A percentile compares a stretch with the other conserved stretches of the same genome.
Conservation (phyloP, 2,329 filamentous ascomycete species). For the Gnomoniopsis sp. region DNA sequence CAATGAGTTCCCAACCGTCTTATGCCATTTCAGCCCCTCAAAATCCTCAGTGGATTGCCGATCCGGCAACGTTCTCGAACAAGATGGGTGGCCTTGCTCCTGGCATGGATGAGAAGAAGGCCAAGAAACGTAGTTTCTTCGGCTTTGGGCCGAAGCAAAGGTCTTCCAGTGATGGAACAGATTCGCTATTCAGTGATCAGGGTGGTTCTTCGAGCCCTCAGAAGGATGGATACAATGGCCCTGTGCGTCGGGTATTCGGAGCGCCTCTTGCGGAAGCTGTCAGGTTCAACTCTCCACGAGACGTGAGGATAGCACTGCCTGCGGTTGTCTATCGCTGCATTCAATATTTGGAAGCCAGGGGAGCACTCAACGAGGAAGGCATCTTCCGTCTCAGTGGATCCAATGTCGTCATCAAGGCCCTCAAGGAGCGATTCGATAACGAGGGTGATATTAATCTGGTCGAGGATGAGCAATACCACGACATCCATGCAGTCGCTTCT, state of each 20-base stretch:
- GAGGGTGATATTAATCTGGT: conserved; percentile 90
- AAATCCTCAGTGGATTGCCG: conserved; percentile 79
- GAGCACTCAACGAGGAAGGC: conserved; percentile 82
- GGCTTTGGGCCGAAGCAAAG: conserved; percentile 62
- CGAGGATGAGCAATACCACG: conserved; percentile 79
- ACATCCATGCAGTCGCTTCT: conserved; percentile 93
- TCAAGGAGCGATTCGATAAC: conserved; percentile 88
- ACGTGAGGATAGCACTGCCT: conserved; percentile 73
- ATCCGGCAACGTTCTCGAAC: conserved; percentile 82
- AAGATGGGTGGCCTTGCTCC: conserved; percentile 49
- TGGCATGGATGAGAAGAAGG: conserved; percentile 71
- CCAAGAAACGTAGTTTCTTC: conserved; percentile 75
- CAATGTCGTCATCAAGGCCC: conserved; percentile 85
- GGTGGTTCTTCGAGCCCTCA: conserved; percentile 37
- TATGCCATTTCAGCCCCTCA: conserved; percentile 78
- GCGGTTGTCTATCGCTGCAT: conserved; percentile 95
- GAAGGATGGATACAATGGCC: conserved; percentile 45
- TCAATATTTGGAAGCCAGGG: conserved; percentile 82
- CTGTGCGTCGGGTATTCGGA: conserved; percentile 75
- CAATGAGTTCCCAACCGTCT: conserved; percentile 37
- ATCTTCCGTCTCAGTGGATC: conserved; percentile 98
- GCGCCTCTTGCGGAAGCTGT: conserved; percentile 83
- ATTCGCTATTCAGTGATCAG: conserved; percentile 51
- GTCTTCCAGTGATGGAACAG: conserved; percentile 55
- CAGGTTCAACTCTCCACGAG: conserved; percentile 69